Percentiles rank a stretch among this genome's conserved stretches.
Evolutionary conservation across 306 rosid species (phyloP).

Genomic region (Sesbania bispinosa): DNA sequence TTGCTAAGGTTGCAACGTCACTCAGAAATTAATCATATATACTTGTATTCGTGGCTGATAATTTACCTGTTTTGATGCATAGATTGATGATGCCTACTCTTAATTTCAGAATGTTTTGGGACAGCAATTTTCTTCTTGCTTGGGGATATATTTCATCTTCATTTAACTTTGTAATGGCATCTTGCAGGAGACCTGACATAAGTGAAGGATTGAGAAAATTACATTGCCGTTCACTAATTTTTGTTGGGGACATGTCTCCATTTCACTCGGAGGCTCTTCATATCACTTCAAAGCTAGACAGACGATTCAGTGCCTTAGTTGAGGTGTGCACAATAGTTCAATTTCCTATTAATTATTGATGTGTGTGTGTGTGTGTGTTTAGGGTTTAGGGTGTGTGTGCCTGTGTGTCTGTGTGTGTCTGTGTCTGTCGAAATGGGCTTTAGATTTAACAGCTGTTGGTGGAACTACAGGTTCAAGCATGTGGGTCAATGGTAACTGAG

Average conservation of each 20-base stretch:
- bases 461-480: conserved; percentile 79
- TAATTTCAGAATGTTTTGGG: not conserved
- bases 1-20: conserved; percentile 6
- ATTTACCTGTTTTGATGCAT: not conserved
- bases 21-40: not conserved
- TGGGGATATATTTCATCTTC: not conserved
- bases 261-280: conserved; percentile 77
- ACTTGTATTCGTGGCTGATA: not conserved
- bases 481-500: conserved; percentile 96
- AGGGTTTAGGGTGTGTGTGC: too few relatives aligned
- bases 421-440: not conserved
- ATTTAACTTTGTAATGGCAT: not conserved
- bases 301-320: conserved; percentile 85
- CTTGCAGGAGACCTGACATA: conserved; percentile 75
- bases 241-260: conserved; percentile 89
- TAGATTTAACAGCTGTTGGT: conserved; percentile 7
- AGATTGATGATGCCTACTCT: not conserved
- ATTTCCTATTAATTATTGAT: not conserved
- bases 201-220: conserved; percentile 69
- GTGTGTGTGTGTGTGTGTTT: not conserved
- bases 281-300: conserved; percentile 80
- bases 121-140: conserved; percentile 8
- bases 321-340: conserved; percentile 52
- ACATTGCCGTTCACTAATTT: conserved; percentile 83
- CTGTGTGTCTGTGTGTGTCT: too few relatives aligned